Conservation (phyloP, 768 basidiomycete species). For the Amanita exitialis region DNA sequence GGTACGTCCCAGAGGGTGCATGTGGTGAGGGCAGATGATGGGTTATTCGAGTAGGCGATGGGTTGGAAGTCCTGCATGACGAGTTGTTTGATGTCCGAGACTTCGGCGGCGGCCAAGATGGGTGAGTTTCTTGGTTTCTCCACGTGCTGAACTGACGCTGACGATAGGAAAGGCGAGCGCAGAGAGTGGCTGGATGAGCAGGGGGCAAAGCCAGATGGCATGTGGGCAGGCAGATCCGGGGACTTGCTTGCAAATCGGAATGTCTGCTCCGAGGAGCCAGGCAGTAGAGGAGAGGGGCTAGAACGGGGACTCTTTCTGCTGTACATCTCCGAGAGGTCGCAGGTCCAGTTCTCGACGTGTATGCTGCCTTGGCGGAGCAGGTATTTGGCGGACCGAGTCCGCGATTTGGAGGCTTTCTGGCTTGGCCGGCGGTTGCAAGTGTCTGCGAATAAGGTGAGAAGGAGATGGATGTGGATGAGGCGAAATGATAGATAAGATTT, state of each 20-base stretch:
- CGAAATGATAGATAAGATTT: too few species aligned
- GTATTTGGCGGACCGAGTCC: conserved; percentile 4
- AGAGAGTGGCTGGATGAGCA: neutral
- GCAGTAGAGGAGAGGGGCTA: neutral
- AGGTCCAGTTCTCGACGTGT: conserved; percentile 5
- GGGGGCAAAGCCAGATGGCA: neutral
- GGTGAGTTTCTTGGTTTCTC: neutral
- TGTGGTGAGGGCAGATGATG: neutral
- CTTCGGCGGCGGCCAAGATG: neutral
- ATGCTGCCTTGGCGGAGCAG: conserved; percentile 1
- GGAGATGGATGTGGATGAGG: too few species aligned
- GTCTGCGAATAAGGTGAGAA: too few species aligned
- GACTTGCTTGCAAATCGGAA: neutral
- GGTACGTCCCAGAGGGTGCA: conserved; percentile 1
- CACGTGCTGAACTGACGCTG: neutral
- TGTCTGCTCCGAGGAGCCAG: neutral
- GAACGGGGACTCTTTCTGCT: neutral
- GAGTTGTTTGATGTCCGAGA: neutral
- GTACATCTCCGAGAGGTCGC: conserved; percentile 3
- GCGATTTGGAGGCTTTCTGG: neutral
- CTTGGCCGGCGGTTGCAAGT: neutral
- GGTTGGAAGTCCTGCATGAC: conserved; percentile 1
- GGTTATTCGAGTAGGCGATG: neutral
- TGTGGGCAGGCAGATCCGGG: neutral
- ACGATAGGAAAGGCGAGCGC: conserved; percentile 1